Base-by-base conservation (phyloP, 164 flowering plant species). In the Chimonanthus praecox region DNA sequence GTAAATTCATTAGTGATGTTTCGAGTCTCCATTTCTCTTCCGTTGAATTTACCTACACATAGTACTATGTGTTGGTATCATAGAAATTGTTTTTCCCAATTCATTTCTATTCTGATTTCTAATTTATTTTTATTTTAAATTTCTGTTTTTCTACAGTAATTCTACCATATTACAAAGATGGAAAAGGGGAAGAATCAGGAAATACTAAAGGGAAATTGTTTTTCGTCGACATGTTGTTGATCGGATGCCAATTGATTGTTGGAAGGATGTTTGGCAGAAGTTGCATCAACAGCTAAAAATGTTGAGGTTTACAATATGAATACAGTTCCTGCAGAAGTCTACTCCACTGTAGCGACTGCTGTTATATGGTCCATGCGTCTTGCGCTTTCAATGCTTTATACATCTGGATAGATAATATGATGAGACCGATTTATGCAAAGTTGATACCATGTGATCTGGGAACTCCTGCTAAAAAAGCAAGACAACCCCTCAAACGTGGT, bases 331-430 rank as follows among this genome's bases (percentile, higher is more conserved):
- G 90, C 89, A 20, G 95, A 94, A 83, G 83, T 94, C n/a, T 94
- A 94, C 80, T 85, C 99, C n/a, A 83, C 90, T 16, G 78, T 90
- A 74, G 95, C 95, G 61, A 89, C 89, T 75, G 88, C 94, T 73
- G 97, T 94, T 70, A 82, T 94, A 75, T 94, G 99, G 99, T 85
- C 92, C 47, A 92, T 94, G 97, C 89, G 97, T 65, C 92, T 94
- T 82, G 92, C 94, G 43, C 87, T 94, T 75, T 74, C 97, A 47
- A 73, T 76, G 90, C 62, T 49, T 76, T 92, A 49, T 94, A 90
- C 84, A 51, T 90, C 15, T 86, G 89, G 89, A 88, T 94, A 75
- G 99, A 94, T 81, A 92, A 76, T 75, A 54, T 78, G 75, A 88
- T 78, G 85, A 87, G 92, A 76, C 99, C 99, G 64, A 94, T 94